Evolutionary conservation across 2,329 filamentous ascomycete genomes (phyloP), one percentile per base, ranked within the genome.

Genomic region (Chrysoporthe cubensis): DNA sequence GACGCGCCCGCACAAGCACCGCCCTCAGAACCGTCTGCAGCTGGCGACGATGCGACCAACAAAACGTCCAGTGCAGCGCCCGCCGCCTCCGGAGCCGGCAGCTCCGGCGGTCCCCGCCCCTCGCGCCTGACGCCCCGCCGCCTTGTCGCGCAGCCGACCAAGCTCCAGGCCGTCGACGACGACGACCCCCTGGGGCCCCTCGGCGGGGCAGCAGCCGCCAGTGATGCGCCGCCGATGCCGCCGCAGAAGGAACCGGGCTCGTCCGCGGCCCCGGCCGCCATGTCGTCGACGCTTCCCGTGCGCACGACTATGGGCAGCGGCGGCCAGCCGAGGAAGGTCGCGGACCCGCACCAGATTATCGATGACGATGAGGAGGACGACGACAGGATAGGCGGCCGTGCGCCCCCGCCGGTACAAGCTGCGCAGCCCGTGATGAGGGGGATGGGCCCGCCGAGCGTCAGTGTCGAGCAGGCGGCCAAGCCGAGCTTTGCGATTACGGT

Each of bases 391-490:
- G 81, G 4, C 84, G 87, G 52, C 85, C 90, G 48, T 84, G 92
- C 87, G 67, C 93, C 91, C 62, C 88, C 88, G 44, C 88, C 88
- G 2, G 87, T 90, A 11, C 85, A 88, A 71, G 83, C 85, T 50
- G 84, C 88, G 7, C 81, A 83, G 71, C 84, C 84, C 26, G 86
- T 83, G 67, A 76, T 85, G 43, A 80, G 81, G 73, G 83, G 79
- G 77, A 85, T 80, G 75, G 87, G 77, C 72, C 88, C 83, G 75
- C 94, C 94, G 21, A 97, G 94, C 76, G 88, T 97, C 72, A 96
- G 91, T 78, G 83, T 98, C 66, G 95, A 98, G 79, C 92, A 97
- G 81, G 96, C 96, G 59, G 90, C 95, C 42, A 97, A 97, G 80
- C 96, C 96, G 5, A 91, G 84, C 54, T 99, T 98, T 79, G 84